Base-by-base conservation (phyloP, 331 rosid species). In the Quercus phellos region DNA sequence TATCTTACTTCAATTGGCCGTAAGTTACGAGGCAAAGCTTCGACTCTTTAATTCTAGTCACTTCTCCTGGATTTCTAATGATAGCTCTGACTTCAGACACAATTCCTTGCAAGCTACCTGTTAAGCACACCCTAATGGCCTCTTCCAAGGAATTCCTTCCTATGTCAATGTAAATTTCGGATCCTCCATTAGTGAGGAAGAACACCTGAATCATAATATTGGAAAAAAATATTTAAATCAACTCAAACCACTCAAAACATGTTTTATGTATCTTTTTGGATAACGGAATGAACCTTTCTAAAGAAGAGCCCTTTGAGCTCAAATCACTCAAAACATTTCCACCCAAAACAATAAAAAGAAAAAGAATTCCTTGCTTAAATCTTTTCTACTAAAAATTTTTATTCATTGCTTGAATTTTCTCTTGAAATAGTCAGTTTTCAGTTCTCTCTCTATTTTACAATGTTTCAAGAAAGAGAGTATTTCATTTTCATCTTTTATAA, bases 111-210 rank as follows among this genome's bases (percentile, higher is more conserved):
- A 88, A 77, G 32, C 86, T 85, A 51, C 89, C 86, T 11, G 46
- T 72, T 74, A 79, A 54, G 76, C 90, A 85, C 75, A 85, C 54
- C 43, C 82, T 88, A 12, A 79, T 79, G 43, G 90, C 90, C 51
- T 86, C 90, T 32, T 84, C 87, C 80, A 84, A n/a, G 0, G 91
- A 83, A 68, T 85, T 88, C 80, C 88, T 88, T 84, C 91, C 75
- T 1, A 5, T 18, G 74, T 88, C 91, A 0, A 32, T 4, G 26
- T 79, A 79, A 43, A 70, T 16, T 70, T 85, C 59, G 4, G 76
- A 69, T 38, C 88, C 89, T 73, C 89, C 91, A 21, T 85, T 84
- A 6, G 89, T 88, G n/a, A 85, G 81, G 67, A 88, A 88, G 70
- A 81, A 83, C 7, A 83, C 89, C 91, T 88, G 85, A 12, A 63